Conservation (phyloP, 164 flowering plant genomes). For the Piper longum region DNA sequence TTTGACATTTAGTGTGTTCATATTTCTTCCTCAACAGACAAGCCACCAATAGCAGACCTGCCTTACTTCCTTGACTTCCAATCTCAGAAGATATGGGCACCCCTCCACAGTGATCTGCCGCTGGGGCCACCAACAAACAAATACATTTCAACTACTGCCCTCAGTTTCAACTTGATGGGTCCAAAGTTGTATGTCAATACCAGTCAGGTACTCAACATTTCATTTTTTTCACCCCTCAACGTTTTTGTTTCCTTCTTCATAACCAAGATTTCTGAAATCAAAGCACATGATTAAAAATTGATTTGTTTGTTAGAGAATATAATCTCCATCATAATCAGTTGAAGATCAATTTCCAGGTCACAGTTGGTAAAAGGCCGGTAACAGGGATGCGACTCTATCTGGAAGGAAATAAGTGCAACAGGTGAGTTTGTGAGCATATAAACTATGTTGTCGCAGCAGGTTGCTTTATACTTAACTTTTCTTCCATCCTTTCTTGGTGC, state of each 20-base stretch:
- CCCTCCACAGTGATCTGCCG: conserved; percentile 52
- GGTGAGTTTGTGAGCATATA: conserved; percentile 18
- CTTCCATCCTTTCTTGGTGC: not conserved
- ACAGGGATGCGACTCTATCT: conserved; percentile 74
- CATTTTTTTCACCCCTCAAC: not conserved
- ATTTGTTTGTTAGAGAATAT: not conserved
- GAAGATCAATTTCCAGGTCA: conserved; percentile 25
- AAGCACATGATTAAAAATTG: too few species aligned
- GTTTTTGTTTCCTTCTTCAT: not conserved
- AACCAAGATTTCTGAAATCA: not conserved
- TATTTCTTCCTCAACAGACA: conserved; percentile 30
- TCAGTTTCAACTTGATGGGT: conserved; percentile 49
- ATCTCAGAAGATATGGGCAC: conserved; percentile 61
- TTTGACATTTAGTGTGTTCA: not conserved
- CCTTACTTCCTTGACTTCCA: conserved; percentile 62
- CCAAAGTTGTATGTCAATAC: conserved; percentile 66
- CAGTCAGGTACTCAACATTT: conserved; percentile 28
- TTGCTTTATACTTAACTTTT: too few species aligned
- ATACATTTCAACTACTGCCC: conserved; percentile 25
- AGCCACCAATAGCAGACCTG: conserved; percentile 60
- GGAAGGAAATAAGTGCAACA: conserved; percentile 60
- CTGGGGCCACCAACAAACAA: conserved; percentile 31
- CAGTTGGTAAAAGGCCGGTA: conserved; percentile 42
- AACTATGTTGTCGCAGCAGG: too few species aligned
- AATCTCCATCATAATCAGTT: too few species aligned